Percentiles rank a stretch among this genome's conserved stretches.
These are phyloP conservation scores for Simplicillium sp. DNA, from an alignment of 2,329 filamentous ascomycete species.

Conservation along the genomic window DNA sequence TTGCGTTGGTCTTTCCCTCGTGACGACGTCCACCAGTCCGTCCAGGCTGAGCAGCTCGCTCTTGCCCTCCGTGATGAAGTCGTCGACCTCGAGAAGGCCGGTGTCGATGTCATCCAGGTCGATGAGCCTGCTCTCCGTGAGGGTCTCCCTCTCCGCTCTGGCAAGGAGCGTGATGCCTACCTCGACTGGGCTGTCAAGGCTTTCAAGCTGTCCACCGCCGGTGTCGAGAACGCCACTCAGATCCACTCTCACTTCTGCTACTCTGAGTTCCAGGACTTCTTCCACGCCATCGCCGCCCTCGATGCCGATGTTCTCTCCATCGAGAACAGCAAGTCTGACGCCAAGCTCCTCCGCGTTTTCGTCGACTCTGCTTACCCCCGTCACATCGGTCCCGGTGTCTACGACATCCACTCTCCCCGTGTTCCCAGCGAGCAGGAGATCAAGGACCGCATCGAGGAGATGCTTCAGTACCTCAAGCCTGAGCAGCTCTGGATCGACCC, in stretches of 20 bases:
- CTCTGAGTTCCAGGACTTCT: slow-evolving; percentile 99
- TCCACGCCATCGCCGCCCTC: slow-evolving; percentile 97
- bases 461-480: slow-evolving; percentile 93
- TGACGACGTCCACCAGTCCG: slow-evolving; percentile 98
- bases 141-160: slow-evolving; percentile 91
- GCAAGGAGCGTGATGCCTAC: slow-evolving; percentile 94
- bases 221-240: slow-evolving; percentile 91
- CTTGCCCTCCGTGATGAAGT: slow-evolving; percentile 98
- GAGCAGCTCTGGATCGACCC: slow-evolving; percentile 99
- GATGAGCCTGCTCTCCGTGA: slow-evolving; percentile 98
- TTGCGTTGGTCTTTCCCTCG: slow-evolving; percentile 99
- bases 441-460: slow-evolving; percentile 94
- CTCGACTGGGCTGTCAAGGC: slow-evolving; percentile 95
- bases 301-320: slow-evolving; percentile 98
- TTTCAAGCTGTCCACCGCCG: slow-evolving; percentile 91
- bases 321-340: slow-evolving; percentile 99
- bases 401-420: slow-evolving; percentile 99
- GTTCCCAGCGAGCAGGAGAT: slow-evolving; percentile 96
- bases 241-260: slow-evolving; percentile 99
- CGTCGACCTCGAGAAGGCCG: slow-evolving; percentile 92
- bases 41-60: slow-evolving; percentile 97
- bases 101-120: slow-evolving; percentile 96
- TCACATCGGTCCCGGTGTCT: slow-evolving; percentile 98
- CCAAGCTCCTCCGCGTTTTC: slow-evolving; percentile 98
- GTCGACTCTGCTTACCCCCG: slow-evolving; percentile 94